A percentile compares a stretch with the other conserved stretches of the same genome.
These are phyloP conservation scores for Albizia julibrissin DNA, from an alignment of 306 rosid species.

Conservation along the genomic window DNA sequence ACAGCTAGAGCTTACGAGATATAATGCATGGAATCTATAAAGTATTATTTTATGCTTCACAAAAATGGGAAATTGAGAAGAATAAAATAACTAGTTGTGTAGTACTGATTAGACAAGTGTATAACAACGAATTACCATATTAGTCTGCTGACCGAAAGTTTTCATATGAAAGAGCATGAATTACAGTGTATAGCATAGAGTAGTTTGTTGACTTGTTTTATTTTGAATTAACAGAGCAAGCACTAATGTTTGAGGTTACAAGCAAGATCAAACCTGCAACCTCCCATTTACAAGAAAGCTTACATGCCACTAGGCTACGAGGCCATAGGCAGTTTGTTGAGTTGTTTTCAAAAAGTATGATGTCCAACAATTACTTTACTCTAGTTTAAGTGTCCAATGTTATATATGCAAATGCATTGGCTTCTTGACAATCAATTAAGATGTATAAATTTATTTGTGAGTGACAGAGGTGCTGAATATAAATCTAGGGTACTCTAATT, in stretches of 20 bases:
- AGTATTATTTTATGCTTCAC: constrained; percentile 5
- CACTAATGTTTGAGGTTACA: too few species aligned
- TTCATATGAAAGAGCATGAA: constrained; percentile 2
- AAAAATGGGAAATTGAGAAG: constrained; percentile 4
- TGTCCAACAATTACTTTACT: background rate
- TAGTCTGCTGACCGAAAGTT: background rate
- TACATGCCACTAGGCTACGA: too few species aligned
- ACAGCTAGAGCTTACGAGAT: background rate
- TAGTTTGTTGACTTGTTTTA: constrained; percentile 20
- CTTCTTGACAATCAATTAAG: constrained; percentile 13
- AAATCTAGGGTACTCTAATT: background rate
- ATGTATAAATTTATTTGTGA: background rate
- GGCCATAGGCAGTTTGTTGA: background rate
- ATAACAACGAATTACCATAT: background rate
- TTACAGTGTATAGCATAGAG: background rate
- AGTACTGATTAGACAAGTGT: constrained; percentile 3
- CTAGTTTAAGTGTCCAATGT: constrained; percentile 9
- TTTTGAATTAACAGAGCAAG: too few species aligned
- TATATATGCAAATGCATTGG: constrained; percentile 3
- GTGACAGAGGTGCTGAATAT: constrained; percentile 4
- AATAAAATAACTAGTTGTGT: background rate
- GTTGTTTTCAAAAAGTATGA: background rate
- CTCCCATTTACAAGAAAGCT: too few species aligned
- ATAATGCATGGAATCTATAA: background rate
- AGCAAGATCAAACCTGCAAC: too few species aligned